Evolutionary conservation across 2,329 filamentous ascomycete genomes (phyloP), one percentile per base, ranked within the genome.

Genomic region (Mycosphaerella sp.): DNA sequence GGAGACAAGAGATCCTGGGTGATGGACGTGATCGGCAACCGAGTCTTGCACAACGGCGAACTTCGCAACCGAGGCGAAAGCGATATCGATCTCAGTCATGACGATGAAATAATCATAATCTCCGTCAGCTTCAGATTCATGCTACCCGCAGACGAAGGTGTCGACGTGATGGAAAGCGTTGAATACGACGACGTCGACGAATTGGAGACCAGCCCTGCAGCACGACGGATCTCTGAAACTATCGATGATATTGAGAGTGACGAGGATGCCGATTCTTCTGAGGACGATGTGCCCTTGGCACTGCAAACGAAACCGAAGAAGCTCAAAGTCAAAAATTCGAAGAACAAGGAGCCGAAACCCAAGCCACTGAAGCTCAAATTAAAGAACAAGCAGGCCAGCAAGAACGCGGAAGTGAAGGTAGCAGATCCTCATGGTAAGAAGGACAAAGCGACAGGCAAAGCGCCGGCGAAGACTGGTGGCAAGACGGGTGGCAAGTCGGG

Each of bases 61-160:
- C 50, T 59, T 32, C 53, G 59, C 44, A 68, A 68, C 16, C 77
- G 77, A 50, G 74, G 77, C 32, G 74, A 75, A 14, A 72, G 75
- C 17, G 42, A 50, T 25, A 77, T 83, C 8, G 73, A 77, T 3
- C 70, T 91, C 16, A 75, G 77, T 41, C 82, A 84, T 60, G 81
- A 83, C 32, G 81, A 81, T 57, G 71, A 75, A n/a, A 75, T 90
- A 35, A 82, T 86, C 64, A 85, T 90, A 65, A 85, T 86, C 50
- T 81, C 82, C 53, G 79, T 90, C 2, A 74, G 77, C 41, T 82
- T 90, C 56, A 72, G 71, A 12, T 89, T 90, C 66, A 72, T 81
- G 40, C 80, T 89, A 57, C 87, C 85, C 80, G 49, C 77, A 80
- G 81, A 79, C 3, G 80, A 79, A 30, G 80, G 41, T 21, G 65